Evolutionary conservation across 129 eudicot genomes (phyloP), one percentile per base, ranked within the genome.

Genomic region (Artemisia argyi): DNA sequence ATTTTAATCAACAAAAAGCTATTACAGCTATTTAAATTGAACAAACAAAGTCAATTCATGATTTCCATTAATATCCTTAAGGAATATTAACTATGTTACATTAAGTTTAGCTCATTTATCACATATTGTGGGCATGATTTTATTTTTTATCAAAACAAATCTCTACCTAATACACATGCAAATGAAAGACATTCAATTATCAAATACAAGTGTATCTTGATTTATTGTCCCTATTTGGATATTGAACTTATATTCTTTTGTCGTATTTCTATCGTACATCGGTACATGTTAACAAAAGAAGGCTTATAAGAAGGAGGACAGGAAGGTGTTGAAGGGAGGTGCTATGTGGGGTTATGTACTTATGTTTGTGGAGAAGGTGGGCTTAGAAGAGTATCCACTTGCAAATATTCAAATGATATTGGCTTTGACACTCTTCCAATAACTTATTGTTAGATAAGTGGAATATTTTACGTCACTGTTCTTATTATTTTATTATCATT

Each of bases 341-440:
- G 69, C 35, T 52, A 76, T 69, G 75, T 68, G 70, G 80, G 70
- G 75, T 50, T 59, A 32, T n/a, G n/a, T n/a, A n/a, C n/a, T n/a
- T n/a, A n/a, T 20, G 63, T 65, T 59, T 76, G 75, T 76, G 70
- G 69, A 76, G 80, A 68, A 68, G 61, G 60, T 67, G 80, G 74
- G 71, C 54, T 57, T 57, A 32, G 60, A 61, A 67, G 75, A 62
- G 53, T 76, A 18, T 76, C 75, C 75, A 76, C 75, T 76, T 68
- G 58, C 70, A 61, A 68, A 76, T 76, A 76, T 76, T 48, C 13
- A 76, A 68, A 46, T 51, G 19, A 68, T 76, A 68, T 59, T 68
- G 62, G 64, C 47, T 68, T 68, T 76, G 69, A 76, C 80, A 68
- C 54, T 60, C 74, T 55, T 68, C 65, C 65, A 74, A 60, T 69